Base-by-base conservation (phyloP, 306 rosid genomes). In the Dryas alaskensis region DNA sequence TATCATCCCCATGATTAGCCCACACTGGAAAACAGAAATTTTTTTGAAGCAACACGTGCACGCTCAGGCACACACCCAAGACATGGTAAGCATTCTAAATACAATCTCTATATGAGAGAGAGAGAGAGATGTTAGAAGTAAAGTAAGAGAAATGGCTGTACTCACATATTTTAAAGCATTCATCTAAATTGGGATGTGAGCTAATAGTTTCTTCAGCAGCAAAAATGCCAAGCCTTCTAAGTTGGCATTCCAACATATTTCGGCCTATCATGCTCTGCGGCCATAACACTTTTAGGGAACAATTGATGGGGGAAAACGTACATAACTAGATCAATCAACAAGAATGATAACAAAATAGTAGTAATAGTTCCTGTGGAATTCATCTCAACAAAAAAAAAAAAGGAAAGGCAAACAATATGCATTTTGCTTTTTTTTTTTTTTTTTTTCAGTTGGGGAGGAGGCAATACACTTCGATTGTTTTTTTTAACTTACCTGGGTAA, bases 1-100 rank as follows among this genome's bases (percentile, higher is more conserved):
- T 47, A 77, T 94, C 99, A 86, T 94, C 99, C 65, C 99, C 99
- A 73, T 94, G 99, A 82, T 94, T 86, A 79, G 99, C 99, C 99
- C 99, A 94, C 88, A 92, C 97, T 94, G 86, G 63, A 57, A 80
- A 49, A 81, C 69, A 73, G 43, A 80, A 82, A 61, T 43, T 61
- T 17, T 45, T 55, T n/a, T 78, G 64, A 69, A 75, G 67, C 8
- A 47, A 70, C 67, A 82, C 55, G 44, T 16, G 73, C 10, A 22
- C 5, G 10, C 7, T 8, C 7, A 42, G 8, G 17, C 60, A 82
- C 64, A 48, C 14, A 74, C 4, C 16, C 47, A 22, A 17, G 50
- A 52, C 6, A 70, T 70, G 42, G 42, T 70, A 54, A 47, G 13
- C 63, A 43, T 12, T 51, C 22, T 10, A 54, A 54, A 37, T 31